Evolutionary conservation across 495 filamentous ascomycete genomes (phyloP).

Genomic region (Tuber borchii): DNA sequence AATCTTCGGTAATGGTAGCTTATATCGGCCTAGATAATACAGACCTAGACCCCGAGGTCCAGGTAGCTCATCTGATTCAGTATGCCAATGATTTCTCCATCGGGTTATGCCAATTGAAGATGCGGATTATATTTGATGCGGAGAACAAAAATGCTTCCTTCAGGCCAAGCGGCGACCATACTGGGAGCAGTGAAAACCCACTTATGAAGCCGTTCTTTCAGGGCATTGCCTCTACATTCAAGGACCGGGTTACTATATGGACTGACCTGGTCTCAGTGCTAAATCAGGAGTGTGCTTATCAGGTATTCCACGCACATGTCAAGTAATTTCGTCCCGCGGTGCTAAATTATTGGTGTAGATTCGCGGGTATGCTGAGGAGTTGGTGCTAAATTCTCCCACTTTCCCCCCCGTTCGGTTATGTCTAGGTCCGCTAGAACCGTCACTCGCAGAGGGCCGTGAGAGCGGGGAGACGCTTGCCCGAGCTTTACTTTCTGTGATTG

Average conservation of each 20-base stretch:
- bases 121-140: conserved; percentile 40
- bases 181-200: conserved; percentile 19
- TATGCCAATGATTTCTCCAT: conserved; percentile 42
- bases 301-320: conserved; percentile 4
- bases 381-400: conserved; percentile 31
- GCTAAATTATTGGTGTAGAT: conserved; percentile 15
- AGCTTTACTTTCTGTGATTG: conserved; percentile 43
- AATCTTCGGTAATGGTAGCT: not conserved
- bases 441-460: conserved; percentile 26
- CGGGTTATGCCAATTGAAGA: conserved; percentile 39
- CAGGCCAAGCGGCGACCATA: conserved; percentile 11
- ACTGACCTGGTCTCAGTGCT: conserved; percentile 38
- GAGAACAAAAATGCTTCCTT: conserved; percentile 18
- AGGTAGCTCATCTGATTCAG: conserved; percentile 37
- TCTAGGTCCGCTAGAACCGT: conserved; percentile 27
- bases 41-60: conserved; percentile 39
- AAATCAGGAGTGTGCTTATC: conserved; percentile 35
- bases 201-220: conserved; percentile 38
- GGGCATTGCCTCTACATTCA: conserved; percentile 37
- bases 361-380: conserved; percentile 36
- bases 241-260: conserved; percentile 35
- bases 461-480: conserved; percentile 34
- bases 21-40: conserved; percentile 23
- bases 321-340: not conserved
- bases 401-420: conserved; percentile 29